phyloP scores from a whole-genome alignment of 345 rosid genomes.

The Gossypium raimondii region DNA sequence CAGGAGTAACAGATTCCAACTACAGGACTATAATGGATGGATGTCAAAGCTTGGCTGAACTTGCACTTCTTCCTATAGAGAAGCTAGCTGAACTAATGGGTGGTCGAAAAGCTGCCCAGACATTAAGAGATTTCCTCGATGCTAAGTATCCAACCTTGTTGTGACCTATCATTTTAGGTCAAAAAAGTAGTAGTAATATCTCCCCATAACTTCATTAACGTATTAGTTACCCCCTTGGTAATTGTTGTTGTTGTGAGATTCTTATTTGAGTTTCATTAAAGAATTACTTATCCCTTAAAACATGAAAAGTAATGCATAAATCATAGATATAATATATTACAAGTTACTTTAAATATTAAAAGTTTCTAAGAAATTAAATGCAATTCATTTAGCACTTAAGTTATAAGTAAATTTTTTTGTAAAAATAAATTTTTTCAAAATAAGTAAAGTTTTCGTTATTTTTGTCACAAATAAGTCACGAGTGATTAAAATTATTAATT shows the following conservation, averaged over 20 bases:
- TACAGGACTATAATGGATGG: slow-evolving; percentile 87
- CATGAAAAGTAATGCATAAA: too few species aligned
- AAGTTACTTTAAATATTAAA: too few species aligned
- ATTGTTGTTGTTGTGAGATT: not conserved
- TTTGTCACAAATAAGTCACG: too few species aligned
- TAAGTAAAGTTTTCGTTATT: too few species aligned
- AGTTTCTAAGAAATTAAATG: too few species aligned
- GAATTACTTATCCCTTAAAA: too few species aligned
- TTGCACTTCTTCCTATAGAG: slow-evolving; percentile 63
- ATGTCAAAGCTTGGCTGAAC: slow-evolving; percentile 81
- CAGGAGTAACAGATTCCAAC: slow-evolving; percentile 81
- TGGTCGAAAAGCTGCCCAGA: slow-evolving; percentile 76
- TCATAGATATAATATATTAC: too few species aligned
- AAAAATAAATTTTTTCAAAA: too few species aligned
- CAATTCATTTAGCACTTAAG: too few species aligned
- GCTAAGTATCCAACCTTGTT: slow-evolving; percentile 91
- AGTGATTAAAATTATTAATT: too few species aligned
- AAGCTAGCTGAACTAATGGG: slow-evolving; percentile 77
- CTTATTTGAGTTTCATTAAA: not conserved
- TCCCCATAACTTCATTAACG: not conserved
- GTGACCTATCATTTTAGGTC: slow-evolving; percentile 9
- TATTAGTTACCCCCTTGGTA: not conserved
- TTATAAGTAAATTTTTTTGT: too few species aligned
- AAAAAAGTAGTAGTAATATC: not conserved
- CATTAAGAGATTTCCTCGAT: slow-evolving; percentile 79